Base-by-base conservation (phyloP, 306 rosid genomes). In the Ceratonia siliqua region DNA sequence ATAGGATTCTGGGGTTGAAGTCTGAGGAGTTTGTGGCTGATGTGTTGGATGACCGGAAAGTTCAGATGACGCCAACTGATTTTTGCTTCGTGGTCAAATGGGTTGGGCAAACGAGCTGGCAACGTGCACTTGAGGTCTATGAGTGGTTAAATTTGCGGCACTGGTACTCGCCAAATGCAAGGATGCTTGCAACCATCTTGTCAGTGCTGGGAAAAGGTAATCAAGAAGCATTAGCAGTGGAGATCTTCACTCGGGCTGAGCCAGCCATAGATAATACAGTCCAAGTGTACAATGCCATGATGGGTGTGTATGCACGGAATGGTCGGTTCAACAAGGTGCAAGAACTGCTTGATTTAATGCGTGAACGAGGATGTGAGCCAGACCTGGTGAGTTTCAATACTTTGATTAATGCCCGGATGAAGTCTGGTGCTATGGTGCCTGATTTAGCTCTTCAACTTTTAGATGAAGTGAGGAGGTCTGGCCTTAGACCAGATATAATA, bases 341-440 rank as follows among this genome's bases (percentile, higher is more conserved):
- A 45, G 84, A 88, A 17, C 48, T 89, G 87, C 91, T 94, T 36
- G 88, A 82, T 75, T 42, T 88, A 59, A 89, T 94, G 88, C 91
- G 90, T 18, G 71, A 84, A 22, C 72, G 97, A 80, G 94, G 96
- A 17, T 91, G 88, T 42, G 91, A 84, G 70, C 98, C 97, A 0
- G 98, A 94, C 80, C 89, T 91, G 48, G 94, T 91, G 78, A 94
- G 98, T 78, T 85, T 94, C 82, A 94, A 91, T 77, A 91, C 96
- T 65, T 75, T 94, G 85, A 89, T 94, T 25, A 94, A 94, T 85
- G 96, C 97, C 0, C 84, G 96, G 21, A 42, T 91, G 79, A 94
- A 84, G 86, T 85, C 97, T 3, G 85, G 91, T 58, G 77, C 91
- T 21, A 75, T 87, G 88, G 85, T 72, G 13, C 81, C 91, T 18